Base-by-base conservation (phyloP, 768 basidiomycete species). In the Macrolepiota albuminosa region DNA sequence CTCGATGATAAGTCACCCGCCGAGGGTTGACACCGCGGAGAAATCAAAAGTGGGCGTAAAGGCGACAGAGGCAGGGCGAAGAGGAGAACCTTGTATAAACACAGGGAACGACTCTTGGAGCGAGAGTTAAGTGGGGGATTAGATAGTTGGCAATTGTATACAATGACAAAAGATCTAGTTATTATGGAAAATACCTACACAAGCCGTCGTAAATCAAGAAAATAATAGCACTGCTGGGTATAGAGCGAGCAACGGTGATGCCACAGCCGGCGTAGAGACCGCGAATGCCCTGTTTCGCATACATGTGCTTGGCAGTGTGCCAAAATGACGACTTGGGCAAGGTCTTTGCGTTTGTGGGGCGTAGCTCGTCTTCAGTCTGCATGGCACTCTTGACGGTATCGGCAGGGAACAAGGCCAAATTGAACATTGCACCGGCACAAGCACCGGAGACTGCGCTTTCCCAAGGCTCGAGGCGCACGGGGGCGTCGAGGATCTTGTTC, bases 341-440 rank as follows among this genome's bases (percentile, higher is more conserved):
- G 4, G n/a, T 11, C 4, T 6, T 21, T 6, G 11, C 18, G 42
- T 39, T 54, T 45, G 24, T 60, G 45, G 87, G 84, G 8, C 90
- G 78, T 58, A 96, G 78, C 72, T 97, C 95, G 56, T 91, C 89
- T 70, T 89, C 90, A 0, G 96, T 97, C 76, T 96, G 94, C 70
- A 95, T 90, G 48, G 89, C 85, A 60, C 88, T 91, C 76, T 96
- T 95, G 66, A 96, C 84, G 33, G 91, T 91, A 73, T 98, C 96
- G 4, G 95, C 95, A 0, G 96, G 96, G 79, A 95, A 98, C 55
- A 96, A 78, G n/a, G 91, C 81, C 67, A 95, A 75, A 63, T 91
- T 95, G 75, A 91, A 96, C 49, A 83, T 79, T 4, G 88, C 87
- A 10, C 95, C 95, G 2, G 95, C 93, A 57, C 84, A 81, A 4